Evolutionary conservation across 208 protist genomes (phyloP), one percentile per base, ranked within the genome.

Genomic region (Naegleria fowleri): DNA sequence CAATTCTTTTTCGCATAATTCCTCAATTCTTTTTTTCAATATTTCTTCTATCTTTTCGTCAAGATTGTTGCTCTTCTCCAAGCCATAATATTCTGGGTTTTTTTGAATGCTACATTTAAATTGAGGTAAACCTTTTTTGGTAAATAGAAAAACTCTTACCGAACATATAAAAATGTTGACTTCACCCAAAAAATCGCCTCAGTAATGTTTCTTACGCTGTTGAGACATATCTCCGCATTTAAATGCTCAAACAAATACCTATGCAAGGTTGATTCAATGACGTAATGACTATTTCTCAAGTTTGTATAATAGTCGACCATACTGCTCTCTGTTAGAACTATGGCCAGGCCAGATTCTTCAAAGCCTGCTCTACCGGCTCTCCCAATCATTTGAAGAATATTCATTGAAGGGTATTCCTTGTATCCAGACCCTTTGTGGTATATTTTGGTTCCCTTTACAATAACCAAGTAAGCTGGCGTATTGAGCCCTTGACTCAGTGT

Each of bases 401-500:
- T 67, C 16, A 67, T 25, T 92, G 15, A 9, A 25, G n/a, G 13
- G 88, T 36, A 36, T 22, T 75, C 59, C 86, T 84, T 55, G 88
- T 86, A 86, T 48, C 83, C 83, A 29, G 36, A 33, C 7, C 88
- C 88, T 16, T 15, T 48, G n/a, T 76, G 36, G 58, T 94, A 94
- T 3, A 90, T 33, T 92, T 92, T 9, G 0, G 93, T 94, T 29
- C 83, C 83, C 86, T 94, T 94, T 33, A 94, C 88, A 19, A 94
- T 43, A 0, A 94, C 92, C 15, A 98, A 93, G 52, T 97, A 95
- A 3, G 96, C 97, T 0, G 97, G 97, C 33, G 98, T 93, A 92
- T 98, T 98, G 16, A 98, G 96, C 15, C 97, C 97, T 38, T 98
- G 92, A 3, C 97, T 96, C 6, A 98, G 94, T 29, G 97, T 98